These are phyloP conservation scores for Rehmannia glutinosa DNA, from an alignment of 257 asterid species.

Conservation along the genomic window DNA sequence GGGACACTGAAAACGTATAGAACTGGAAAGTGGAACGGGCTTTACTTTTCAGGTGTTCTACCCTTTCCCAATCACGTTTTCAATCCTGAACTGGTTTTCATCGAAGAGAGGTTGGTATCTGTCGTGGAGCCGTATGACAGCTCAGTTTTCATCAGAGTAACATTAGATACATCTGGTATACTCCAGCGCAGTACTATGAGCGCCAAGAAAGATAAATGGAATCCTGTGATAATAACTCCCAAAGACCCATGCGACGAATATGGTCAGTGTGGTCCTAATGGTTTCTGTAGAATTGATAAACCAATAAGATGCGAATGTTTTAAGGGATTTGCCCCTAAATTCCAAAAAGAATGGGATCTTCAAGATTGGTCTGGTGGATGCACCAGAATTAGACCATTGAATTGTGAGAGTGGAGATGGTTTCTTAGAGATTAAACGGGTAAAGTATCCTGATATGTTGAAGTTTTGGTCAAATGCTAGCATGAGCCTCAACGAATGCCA, in stretches of 20 bases:
- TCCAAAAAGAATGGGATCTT: constrained; percentile 14
- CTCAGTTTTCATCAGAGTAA: constrained; percentile 7
- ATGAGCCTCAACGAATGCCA: constrained; percentile 10
- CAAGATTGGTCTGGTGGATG: constrained; percentile 27
- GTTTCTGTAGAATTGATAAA: constrained; percentile 16
- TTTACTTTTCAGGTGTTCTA: constrained; percentile 7
- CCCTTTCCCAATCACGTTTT: not conserved
- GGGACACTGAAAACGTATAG: constrained; percentile 1
- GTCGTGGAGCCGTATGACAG: not conserved
- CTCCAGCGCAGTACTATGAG: constrained; percentile 7
- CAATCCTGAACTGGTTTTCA: not conserved
- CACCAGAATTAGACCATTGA: not conserved
- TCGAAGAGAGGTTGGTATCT: constrained; percentile 8
- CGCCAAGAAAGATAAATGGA: constrained; percentile 18
- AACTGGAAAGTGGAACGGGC: constrained; percentile 38
- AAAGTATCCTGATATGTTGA: constrained; percentile 23
- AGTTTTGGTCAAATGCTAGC: not conserved
- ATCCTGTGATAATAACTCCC: not conserved
- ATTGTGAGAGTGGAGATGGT: constrained; percentile 14
- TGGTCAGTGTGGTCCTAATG: constrained; percentile 30
- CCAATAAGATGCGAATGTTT: constrained; percentile 22
- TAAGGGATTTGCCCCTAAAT: constrained; percentile 14
- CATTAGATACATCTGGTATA: constrained; percentile 3
- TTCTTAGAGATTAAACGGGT: constrained; percentile 20
- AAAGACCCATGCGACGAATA: constrained; percentile 19